These are phyloP conservation scores for Exophiala dermatitidis DNA, from an alignment of 2,329 filamentous ascomycete genomes.

Conservation along the genomic window DNA sequence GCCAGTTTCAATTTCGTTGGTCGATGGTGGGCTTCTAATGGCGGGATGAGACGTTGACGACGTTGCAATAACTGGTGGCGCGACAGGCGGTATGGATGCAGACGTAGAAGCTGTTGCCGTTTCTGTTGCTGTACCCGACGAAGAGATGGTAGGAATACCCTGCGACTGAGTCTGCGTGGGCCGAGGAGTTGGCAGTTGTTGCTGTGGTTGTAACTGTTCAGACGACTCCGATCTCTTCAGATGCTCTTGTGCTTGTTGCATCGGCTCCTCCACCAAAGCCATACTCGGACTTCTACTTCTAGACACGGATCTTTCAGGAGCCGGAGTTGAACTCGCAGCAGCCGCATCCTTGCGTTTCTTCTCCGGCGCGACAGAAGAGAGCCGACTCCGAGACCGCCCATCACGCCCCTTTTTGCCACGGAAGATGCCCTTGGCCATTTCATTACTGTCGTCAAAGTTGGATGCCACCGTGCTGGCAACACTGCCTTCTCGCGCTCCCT, in stretches of 20 bases:
- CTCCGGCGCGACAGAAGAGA: constrained; percentile 5
- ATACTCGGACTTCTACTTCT: constrained; percentile 9
- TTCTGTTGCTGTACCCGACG: not conserved
- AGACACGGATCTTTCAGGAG: constrained; percentile 1
- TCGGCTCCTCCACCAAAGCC: not conserved
- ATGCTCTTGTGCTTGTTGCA: not conserved
- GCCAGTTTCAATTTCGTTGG: not conserved
- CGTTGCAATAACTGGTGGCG: too few relatives aligned
- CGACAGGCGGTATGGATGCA: too few relatives aligned
- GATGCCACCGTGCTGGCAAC: constrained; percentile 11
- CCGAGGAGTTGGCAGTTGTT: not conserved
- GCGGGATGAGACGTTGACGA: too few relatives aligned
- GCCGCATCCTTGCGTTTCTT: constrained; percentile 7
- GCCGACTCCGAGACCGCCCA: not conserved
- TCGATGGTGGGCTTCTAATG: not conserved
- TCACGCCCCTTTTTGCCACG: constrained; percentile 12
- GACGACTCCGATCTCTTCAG: not conserved
- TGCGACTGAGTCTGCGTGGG: not conserved
- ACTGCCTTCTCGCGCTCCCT: constrained; percentile 11
- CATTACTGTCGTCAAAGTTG: not conserved
- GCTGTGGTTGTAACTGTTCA: not conserved
- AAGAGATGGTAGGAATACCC: not conserved
- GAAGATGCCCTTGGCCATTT: constrained; percentile 6
- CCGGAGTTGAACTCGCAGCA: not conserved
- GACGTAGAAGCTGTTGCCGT: not conserved